A percentile compares a stretch with the other conserved stretches of the same genome.
phyloP scores from a whole-genome alignment of 179 eudicot species.

The Drosera spatulata region DNA sequence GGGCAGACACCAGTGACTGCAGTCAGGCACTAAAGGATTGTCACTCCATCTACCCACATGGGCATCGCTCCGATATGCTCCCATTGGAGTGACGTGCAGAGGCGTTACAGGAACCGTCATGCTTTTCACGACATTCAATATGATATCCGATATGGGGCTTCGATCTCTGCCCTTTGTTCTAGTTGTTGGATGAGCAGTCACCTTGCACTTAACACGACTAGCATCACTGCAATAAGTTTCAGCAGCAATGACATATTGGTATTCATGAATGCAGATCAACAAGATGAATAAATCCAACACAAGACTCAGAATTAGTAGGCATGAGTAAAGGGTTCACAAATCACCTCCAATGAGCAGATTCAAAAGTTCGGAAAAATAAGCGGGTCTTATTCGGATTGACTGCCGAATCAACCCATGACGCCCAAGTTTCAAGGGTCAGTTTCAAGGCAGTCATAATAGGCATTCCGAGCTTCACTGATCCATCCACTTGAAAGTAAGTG shows the following conservation, averaged over 20 bases:
- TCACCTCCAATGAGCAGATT: slow-evolving; percentile 90
- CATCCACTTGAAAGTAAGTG: slow-evolving; percentile 70
- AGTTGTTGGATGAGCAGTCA: slow-evolving; percentile 25
- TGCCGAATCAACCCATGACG: slow-evolving; percentile 66
- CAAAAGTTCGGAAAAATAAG: slow-evolving; percentile 90
- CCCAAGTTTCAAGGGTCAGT: slow-evolving; percentile 68
- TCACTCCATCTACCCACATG: slow-evolving; percentile 34
- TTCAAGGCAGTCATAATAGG: slow-evolving; percentile 52
- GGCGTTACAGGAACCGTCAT: slow-evolving; percentile 30
- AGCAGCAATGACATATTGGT: not conserved
- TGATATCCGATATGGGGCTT: slow-evolving; percentile 23
- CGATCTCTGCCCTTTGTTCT: slow-evolving; percentile 31
- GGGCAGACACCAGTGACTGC: slow-evolving; percentile 45
- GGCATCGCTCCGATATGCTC: slow-evolving; percentile 42
- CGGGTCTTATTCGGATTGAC: slow-evolving; percentile 66
- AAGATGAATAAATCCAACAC: no score
- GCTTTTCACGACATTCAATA: slow-evolving; percentile 25
- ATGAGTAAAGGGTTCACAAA: slow-evolving; percentile 1
- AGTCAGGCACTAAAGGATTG: slow-evolving; percentile 32
- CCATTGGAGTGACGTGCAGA: slow-evolving; percentile 39
- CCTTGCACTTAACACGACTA: slow-evolving; percentile 26
- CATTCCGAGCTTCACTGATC: slow-evolving; percentile 75
- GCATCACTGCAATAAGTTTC: slow-evolving; percentile 19
- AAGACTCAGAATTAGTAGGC: no score
- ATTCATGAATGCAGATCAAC: not conserved